phyloP scores from a whole-genome alignment of 768 basidiomycete genomes.

The Lyophyllum decastes region DNA sequence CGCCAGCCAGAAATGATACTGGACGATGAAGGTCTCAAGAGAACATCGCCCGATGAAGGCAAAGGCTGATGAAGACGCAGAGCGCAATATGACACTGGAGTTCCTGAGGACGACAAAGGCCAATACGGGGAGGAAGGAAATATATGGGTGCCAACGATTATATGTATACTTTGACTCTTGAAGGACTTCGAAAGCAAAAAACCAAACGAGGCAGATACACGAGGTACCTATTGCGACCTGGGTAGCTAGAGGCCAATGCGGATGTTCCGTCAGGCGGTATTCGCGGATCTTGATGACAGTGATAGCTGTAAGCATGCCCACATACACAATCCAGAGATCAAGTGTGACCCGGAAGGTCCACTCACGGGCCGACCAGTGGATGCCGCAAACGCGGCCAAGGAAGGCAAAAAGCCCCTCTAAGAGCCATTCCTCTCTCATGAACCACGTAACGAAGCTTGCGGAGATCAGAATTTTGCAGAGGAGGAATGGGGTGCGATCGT shows the following conservation, averaged over 20 bases:
- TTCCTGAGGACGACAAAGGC: conserved; percentile 80
- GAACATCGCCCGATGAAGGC: conserved; percentile 86
- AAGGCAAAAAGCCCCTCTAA: conserved; percentile 65
- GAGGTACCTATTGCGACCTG: conserved; percentile 54
- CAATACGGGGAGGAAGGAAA: conserved; percentile 78
- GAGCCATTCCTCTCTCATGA: conserved; percentile 65
- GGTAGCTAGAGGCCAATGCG: conserved; percentile 58
- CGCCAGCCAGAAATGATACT: conserved; percentile 87
- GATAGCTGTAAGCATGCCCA: conserved; percentile 80
- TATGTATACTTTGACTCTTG: conserved; percentile 83
- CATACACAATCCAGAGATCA: conserved; percentile 88
- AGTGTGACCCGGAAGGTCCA: conserved; percentile 89
- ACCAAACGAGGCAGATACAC: conserved; percentile 65
- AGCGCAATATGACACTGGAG: conserved; percentile 68
- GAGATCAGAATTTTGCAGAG: conserved; percentile 71
- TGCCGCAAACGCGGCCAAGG: conserved; percentile 65
- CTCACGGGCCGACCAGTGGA: conserved; percentile 83
- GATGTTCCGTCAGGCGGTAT: conserved; percentile 65
- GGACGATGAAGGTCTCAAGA: conserved; percentile 89
- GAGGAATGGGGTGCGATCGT: conserved; percentile 68
- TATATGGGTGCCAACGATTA: conserved; percentile 83
- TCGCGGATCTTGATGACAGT: conserved; percentile 77
- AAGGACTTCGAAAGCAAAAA: conserved; percentile 77
- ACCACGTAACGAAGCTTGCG: conserved; percentile 59
- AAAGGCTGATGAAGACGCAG: conserved; percentile 67